These are phyloP conservation scores for Fusarium guadeloupense DNA, from an alignment of 2,329 filamentous ascomycete genomes.

Conservation along the genomic window DNA sequence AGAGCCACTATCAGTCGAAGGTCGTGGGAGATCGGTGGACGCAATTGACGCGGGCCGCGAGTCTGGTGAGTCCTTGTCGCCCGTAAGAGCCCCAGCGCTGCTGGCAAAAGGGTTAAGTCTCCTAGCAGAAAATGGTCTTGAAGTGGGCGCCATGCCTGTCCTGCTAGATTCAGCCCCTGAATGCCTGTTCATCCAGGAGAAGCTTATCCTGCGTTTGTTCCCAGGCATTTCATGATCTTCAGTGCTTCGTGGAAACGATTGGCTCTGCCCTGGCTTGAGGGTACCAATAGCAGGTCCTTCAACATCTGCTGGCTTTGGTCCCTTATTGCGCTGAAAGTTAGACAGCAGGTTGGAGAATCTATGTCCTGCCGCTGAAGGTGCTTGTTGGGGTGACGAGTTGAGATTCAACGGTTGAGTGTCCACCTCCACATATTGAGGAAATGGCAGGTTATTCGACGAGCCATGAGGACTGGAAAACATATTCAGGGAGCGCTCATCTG, in stretches of 20 bases:
- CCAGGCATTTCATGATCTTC: constrained; percentile 64
- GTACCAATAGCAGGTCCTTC: constrained; percentile 71
- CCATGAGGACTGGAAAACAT: constrained; percentile 69
- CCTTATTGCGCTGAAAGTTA: constrained; percentile 67
- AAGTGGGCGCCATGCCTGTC: constrained; percentile 44
- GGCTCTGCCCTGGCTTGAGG: constrained; percentile 76
- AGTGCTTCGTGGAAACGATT: constrained; percentile 74
- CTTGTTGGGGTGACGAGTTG: constrained; percentile 52
- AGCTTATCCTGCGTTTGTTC: constrained; percentile 66
- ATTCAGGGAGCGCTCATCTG: constrained; percentile 62
- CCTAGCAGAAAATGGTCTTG: constrained; percentile 53
- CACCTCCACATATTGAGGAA: constrained; percentile 60
- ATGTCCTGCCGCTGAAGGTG: constrained; percentile 46
- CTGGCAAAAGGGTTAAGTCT: constrained; percentile 61
- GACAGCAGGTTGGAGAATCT: constrained; percentile 65
- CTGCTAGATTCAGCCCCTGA: constrained; percentile 55
- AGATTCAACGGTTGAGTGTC: constrained; percentile 55
- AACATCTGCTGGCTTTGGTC: constrained; percentile 63
- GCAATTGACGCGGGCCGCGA: constrained; percentile 75
- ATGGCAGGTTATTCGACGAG: constrained; percentile 67
- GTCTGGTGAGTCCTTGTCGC: constrained; percentile 65
- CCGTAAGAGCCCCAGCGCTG: constrained; percentile 58
- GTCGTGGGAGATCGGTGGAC: constrained; percentile 76
- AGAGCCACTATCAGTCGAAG: constrained; percentile 80
- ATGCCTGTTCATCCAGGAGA: constrained; percentile 69